phyloP scores from a whole-genome alignment of 2,329 filamentous ascomycete genomes.

The Sclerotinia trifoliorum region DNA sequence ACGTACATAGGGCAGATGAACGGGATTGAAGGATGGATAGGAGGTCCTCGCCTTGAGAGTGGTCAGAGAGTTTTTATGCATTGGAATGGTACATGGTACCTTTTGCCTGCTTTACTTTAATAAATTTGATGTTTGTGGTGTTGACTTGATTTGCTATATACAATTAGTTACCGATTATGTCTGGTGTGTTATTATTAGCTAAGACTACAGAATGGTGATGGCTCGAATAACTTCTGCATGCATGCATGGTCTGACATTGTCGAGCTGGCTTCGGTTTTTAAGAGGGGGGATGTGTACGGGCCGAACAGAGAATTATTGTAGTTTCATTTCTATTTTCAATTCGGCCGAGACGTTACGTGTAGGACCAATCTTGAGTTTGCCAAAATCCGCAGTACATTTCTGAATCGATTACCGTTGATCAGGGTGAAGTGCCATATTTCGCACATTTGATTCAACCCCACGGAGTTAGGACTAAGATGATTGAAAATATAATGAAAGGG shows the following conservation, averaged over 20 bases:
- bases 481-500: too few species aligned
- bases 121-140: conserved; percentile 1
- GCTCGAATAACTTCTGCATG: neutral
- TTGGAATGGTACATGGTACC: conserved; percentile 16
- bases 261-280: neutral
- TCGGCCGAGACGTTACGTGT: neutral
- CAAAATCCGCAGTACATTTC: too few species aligned
- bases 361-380: neutral
- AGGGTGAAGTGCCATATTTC: too few species aligned
- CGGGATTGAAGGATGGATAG: neutral
- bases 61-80: conserved; percentile 9
- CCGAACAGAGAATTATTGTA: neutral
- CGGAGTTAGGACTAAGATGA: too few species aligned
- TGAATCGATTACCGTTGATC: too few species aligned
- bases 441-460: too few species aligned
- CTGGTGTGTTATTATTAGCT: neutral
- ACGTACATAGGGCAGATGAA: neutral
- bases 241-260: neutral
- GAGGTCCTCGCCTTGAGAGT: neutral
- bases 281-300: neutral
- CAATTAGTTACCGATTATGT: neutral
- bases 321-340: neutral
- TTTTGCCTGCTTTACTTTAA: conserved; percentile 13
- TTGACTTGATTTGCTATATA: conserved; percentile 8
- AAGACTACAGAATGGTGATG: neutral